These are phyloP conservation scores for Neospermospora avenae DNA, from an alignment of 2,329 filamentous ascomycete species.

Conservation along the genomic window DNA sequence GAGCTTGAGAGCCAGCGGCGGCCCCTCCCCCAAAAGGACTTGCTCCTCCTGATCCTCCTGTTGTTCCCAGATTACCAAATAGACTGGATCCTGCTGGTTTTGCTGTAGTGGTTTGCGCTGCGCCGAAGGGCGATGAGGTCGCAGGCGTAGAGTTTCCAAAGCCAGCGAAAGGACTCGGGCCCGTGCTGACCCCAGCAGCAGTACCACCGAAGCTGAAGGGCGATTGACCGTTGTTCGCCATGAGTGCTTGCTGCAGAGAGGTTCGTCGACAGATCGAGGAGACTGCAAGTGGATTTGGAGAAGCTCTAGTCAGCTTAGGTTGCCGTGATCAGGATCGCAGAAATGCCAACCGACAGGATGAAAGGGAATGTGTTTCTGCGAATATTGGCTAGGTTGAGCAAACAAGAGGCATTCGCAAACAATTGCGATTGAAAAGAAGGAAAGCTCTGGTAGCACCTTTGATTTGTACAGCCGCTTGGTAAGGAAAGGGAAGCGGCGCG, in stretches of 20 bases:
- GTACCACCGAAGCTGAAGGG: slow-evolving; percentile 35
- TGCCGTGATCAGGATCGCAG: neutral
- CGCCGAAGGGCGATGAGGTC: slow-evolving; percentile 19
- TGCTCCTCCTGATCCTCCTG: slow-evolving; percentile 3
- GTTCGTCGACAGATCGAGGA: neutral
- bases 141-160: slow-evolving; percentile 12
- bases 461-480: neutral
- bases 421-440: neutral
- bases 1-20: neutral
- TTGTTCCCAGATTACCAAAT: slow-evolving; percentile 16
- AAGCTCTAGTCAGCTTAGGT: slow-evolving; percentile 3
- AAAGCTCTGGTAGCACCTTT: neutral
- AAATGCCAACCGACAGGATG: neutral
- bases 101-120: slow-evolving; percentile 19
- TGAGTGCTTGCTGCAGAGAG: neutral
- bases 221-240: slow-evolving; percentile 6
- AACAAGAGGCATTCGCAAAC: neutral
- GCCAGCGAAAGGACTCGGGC: slow-evolving; percentile 34
- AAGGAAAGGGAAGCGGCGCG: neutral
- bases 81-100: slow-evolving; percentile 15
- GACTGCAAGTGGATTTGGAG: neutral
- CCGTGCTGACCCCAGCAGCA: slow-evolving; percentile 16
- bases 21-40: slow-evolving; percentile 18
- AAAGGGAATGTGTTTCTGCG: neutral
- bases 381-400: neutral